These are phyloP conservation scores for Gamarada debralockiae DNA, from an alignment of 495 filamentous ascomycete genomes.

Conservation along the genomic window DNA sequence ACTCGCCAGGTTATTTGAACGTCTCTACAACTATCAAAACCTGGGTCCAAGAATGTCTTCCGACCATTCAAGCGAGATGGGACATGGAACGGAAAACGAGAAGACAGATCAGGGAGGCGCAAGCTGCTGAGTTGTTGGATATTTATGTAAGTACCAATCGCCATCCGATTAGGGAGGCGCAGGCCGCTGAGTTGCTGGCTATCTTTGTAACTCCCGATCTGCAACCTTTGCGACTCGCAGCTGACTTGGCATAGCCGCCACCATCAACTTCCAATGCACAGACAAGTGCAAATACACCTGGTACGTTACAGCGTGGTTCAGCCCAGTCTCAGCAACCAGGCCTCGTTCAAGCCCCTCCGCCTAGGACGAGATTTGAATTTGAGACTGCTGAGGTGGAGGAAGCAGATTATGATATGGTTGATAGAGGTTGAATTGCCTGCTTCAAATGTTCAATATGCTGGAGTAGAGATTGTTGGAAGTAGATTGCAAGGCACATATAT, in stretches of 20 bases:
- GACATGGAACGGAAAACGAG: conserved; percentile 55
- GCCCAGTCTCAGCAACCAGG: conserved; percentile 1
- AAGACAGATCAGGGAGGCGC: conserved; percentile 18
- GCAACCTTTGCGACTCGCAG: too few species aligned
- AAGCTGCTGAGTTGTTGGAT: conserved; percentile 17
- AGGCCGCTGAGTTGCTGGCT: conserved; percentile 11
- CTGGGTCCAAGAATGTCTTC: conserved; percentile 57
- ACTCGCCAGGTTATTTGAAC: conserved; percentile 69
- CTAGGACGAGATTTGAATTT: conserved; percentile 14
- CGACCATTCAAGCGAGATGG: conserved; percentile 59
- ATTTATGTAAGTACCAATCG: conserved; percentile 9
- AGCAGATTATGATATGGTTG: conserved; percentile 24
- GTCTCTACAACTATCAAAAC: conserved; percentile 68
- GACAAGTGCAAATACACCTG: conserved; percentile 12
- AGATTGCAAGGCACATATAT: too few species aligned
- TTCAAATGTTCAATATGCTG: not conserved
- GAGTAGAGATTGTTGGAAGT: not conserved
- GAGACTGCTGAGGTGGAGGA: conserved; percentile 32
- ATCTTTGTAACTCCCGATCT: conserved; percentile 9
- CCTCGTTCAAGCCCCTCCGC: conserved; percentile 7
- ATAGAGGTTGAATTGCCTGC: conserved; percentile 2
- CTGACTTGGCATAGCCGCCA: not conserved
- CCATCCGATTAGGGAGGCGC: not conserved
- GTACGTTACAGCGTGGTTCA: conserved; percentile 7
- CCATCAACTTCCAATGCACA: conserved; percentile 7